phyloP scores from a whole-genome alignment of 2,329 filamentous ascomycete species.

The Colletotrichum phormii region DNA sequence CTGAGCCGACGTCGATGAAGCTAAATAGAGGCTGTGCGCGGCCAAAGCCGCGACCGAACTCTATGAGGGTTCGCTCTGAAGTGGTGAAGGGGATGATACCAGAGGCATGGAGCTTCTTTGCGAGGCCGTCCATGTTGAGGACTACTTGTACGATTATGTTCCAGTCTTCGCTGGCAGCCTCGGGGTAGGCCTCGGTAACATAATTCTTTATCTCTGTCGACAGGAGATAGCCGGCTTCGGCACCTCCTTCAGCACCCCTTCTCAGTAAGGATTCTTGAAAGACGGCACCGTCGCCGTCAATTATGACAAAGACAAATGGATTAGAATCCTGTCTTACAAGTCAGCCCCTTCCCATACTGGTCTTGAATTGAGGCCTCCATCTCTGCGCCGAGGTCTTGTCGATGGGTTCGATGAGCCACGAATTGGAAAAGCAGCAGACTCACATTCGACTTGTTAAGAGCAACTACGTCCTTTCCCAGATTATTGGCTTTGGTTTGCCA shows the following conservation, averaged over 20 bases:
- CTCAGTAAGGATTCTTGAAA: constrained; percentile 48
- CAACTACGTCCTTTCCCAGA: constrained; percentile 16
- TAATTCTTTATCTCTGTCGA: constrained; percentile 41
- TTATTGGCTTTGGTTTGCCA: constrained; percentile 37
- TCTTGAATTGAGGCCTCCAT: too few relatives aligned
- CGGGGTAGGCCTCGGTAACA: constrained; percentile 40
- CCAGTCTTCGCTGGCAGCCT: constrained; percentile 45
- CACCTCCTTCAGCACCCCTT: constrained; percentile 47
- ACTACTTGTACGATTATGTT: constrained; percentile 48
- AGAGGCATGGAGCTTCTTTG: constrained; percentile 42
- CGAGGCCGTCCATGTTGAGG: constrained; percentile 47
- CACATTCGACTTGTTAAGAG: constrained; percentile 35
- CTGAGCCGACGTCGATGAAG: constrained; percentile 49
- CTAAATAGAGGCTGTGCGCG: constrained; percentile 48
- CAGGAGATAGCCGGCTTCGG: constrained; percentile 46
- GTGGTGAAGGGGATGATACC: constrained; percentile 40
- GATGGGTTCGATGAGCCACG: neutral
- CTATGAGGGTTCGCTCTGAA: constrained; percentile 40
- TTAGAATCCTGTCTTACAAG: constrained; percentile 43
- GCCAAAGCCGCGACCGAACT: constrained; percentile 49
- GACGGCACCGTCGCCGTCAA: constrained; percentile 50
- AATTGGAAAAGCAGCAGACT: neutral
- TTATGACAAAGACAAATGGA: constrained; percentile 47
- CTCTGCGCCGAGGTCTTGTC: neutral
- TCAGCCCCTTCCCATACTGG: neutral